Percentiles rank a stretch among this genome's conserved stretches.
phyloP scores from a whole-genome alignment of 2,329 filamentous ascomycete genomes.

The Leptographium wingfieldii region DNA sequence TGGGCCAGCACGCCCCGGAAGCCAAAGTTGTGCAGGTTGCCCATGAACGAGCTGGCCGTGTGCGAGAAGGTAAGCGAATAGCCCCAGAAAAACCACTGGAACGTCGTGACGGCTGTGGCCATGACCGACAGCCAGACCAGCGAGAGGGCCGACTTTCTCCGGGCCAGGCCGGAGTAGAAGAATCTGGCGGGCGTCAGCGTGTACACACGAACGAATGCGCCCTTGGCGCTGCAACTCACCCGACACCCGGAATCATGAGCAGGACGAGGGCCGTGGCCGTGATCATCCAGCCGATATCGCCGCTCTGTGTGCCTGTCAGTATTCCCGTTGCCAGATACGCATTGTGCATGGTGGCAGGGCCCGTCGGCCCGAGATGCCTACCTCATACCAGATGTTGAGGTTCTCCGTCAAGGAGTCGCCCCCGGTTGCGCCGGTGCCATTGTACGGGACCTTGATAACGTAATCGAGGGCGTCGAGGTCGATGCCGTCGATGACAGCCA shows the following conservation, averaged over 20 bases:
- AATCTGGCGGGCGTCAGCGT: slow-evolving; percentile 33
- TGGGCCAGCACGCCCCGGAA: slow-evolving; percentile 62
- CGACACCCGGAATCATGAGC: slow-evolving; percentile 87
- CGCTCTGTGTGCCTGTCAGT: slow-evolving; percentile 46
- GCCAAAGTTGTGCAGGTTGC: slow-evolving; percentile 67
- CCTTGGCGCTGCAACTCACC: slow-evolving; percentile 27
- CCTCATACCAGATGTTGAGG: slow-evolving; percentile 69
- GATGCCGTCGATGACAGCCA: slow-evolving; percentile 24
- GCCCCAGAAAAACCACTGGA: slow-evolving; percentile 95
- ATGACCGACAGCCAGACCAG: slow-evolving; percentile 87
- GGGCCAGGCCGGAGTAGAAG: slow-evolving; percentile 85
- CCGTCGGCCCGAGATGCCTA: slow-evolving; percentile 22
- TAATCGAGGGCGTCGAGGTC: slow-evolving; percentile 33
- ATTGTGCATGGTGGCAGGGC: slow-evolving; percentile 5
- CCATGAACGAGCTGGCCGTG: slow-evolving; percentile 61
- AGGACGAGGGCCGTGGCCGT: slow-evolving; percentile 70
- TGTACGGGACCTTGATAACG: slow-evolving; percentile 41
- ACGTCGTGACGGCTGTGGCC: slow-evolving; percentile 69
- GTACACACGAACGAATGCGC: no score
- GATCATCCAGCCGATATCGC: slow-evolving; percentile 79
- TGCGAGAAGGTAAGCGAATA: slow-evolving; percentile 77
- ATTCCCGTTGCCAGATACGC: slow-evolving; percentile 8
- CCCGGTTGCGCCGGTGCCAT: slow-evolving; percentile 50
- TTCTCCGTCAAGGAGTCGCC: slow-evolving; percentile 56
- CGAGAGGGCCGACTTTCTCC: slow-evolving; percentile 78